Evolutionary conservation across 208 protist genomes (phyloP), one percentile per base, ranked within the genome.

Genomic region (Leishmania aethiopica): DNA sequence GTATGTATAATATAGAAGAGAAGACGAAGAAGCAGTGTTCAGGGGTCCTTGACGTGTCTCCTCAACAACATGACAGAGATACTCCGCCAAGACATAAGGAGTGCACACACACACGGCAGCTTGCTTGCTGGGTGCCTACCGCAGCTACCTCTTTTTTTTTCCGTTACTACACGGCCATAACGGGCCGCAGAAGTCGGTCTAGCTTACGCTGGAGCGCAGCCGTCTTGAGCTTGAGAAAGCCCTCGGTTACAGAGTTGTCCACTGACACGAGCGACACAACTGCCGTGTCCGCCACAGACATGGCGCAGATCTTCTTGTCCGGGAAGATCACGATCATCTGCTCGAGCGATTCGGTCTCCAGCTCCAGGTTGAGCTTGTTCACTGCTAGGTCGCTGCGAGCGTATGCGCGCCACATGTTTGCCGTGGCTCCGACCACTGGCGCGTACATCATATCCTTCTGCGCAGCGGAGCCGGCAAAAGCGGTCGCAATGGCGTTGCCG

Each of bases 401-500:
- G 83, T 93, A 96, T 25, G 88, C 88, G 40, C 93, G 92, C 93
- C 93, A 96, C 73, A 95, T 86, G 81, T 96, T 98, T 22, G 88
- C 85, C 42, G 84, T 90, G 32, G 90, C 89, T 6, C 91, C 90
- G n/a, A 94, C 86, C 53, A 91, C 89, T 67, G 83, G 84, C 0
- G 89, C 84, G 62, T 92, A 90, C 40, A 88, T 78, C 53, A 88
- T 84, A 59, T 89, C 75, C 73, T 73, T 81, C 25, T 83, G 71
- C n/a, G 40, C 80, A 0, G 73, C 66, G 13, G 85, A 69, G 17
- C 80, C 79, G 7, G 78, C 69, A 40, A 86, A 91, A 42, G 88
- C 89, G 28, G 88, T 91, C 19, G 90, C 82, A 77, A 95, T 86
- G n/a, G 88, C 77, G 35, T 90, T 91, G 55, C 92, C 93, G 57